phyloP scores from a whole-genome alignment of 768 basidiomycete genomes.

The Termitomyces sp. region DNA sequence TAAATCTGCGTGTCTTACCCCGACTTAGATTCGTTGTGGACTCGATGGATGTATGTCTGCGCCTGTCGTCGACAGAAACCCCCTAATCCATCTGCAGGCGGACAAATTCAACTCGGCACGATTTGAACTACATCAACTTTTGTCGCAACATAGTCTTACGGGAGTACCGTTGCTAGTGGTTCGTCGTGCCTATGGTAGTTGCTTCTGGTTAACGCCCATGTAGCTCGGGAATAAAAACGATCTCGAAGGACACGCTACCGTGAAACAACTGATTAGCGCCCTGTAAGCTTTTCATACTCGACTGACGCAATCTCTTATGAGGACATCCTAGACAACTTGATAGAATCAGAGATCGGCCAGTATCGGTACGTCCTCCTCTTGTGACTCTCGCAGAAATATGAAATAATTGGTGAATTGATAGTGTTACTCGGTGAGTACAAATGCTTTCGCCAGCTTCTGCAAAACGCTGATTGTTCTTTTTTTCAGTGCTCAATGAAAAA shows the following conservation, averaged over 20 bases:
- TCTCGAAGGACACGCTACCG: slow-evolving; percentile 64
- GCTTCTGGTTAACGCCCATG: not conserved
- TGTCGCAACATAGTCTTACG: slow-evolving; percentile 56
- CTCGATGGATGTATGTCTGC: slow-evolving; percentile 67
- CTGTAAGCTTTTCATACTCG: slow-evolving; percentile 42
- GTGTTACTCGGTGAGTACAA: slow-evolving; percentile 70
- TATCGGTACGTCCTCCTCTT: slow-evolving; percentile 61
- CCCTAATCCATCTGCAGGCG: slow-evolving; percentile 35
- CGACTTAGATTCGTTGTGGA: slow-evolving; percentile 81
- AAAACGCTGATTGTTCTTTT: slow-evolving; percentile 3
- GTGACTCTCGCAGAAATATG: not conserved
- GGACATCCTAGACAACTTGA: slow-evolving; percentile 55
- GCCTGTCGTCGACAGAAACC: not conserved
- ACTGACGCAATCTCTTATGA: not conserved
- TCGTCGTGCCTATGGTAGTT: slow-evolving; percentile 21
- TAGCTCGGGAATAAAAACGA: slow-evolving; percentile 95
- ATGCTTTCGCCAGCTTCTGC: not conserved
- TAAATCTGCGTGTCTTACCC: not conserved
- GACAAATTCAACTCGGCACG: slow-evolving; percentile 80
- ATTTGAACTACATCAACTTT: slow-evolving; percentile 79
- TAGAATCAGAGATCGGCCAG: slow-evolving; percentile 73
- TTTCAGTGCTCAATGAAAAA: slow-evolving; percentile 92
- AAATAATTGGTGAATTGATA: slow-evolving; percentile 19
- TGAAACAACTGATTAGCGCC: slow-evolving; percentile 78
- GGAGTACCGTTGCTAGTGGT: slow-evolving; percentile 84